Conservation (phyloP, 495 filamentous ascomycete genomes). For the Penicillium verhagenii region DNA sequence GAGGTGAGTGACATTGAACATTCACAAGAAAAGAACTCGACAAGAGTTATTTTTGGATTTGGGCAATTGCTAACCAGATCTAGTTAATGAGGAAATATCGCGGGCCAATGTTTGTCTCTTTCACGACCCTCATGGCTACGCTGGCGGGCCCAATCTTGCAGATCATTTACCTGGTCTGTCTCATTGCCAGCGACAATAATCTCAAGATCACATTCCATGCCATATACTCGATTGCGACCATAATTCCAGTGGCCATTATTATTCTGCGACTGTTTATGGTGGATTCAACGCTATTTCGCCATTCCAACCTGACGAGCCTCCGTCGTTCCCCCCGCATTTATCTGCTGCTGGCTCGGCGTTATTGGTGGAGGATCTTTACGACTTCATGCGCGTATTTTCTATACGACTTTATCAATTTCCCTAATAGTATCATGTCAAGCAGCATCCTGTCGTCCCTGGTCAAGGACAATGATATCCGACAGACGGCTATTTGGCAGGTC, state of each 20-base stretch:
- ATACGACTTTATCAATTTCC: constrained; percentile 40
- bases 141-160: constrained; percentile 30
- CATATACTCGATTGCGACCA: constrained; percentile 34
- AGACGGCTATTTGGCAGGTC: constrained; percentile 38
- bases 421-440: constrained; percentile 40
- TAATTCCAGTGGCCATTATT: constrained; percentile 30
- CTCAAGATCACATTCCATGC: constrained; percentile 32
- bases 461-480: constrained; percentile 28
- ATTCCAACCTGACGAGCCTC: constrained; percentile 28
- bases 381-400: constrained; percentile 37
- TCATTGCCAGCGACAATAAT: constrained; percentile 35
- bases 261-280: constrained; percentile 32
- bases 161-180: constrained; percentile 35
- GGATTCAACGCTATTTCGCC: constrained; percentile 33
- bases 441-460: constrained; percentile 40
- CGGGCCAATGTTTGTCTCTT: constrained; percentile 36
- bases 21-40: not conserved
- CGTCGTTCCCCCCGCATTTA: constrained; percentile 21
- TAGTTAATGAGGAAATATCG: constrained; percentile 27
- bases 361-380: constrained; percentile 28
- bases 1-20: constrained; percentile 16
- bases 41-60: too few species aligned
- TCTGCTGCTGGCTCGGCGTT: constrained; percentile 26
- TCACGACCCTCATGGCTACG: constrained; percentile 38
- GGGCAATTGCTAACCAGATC: not conserved